Percentiles rank a stretch among this genome's conserved stretches.
Evolutionary conservation across 2,329 filamentous ascomycete genomes (phyloP).

Genomic region (Aureobasidium melanogenum): DNA sequence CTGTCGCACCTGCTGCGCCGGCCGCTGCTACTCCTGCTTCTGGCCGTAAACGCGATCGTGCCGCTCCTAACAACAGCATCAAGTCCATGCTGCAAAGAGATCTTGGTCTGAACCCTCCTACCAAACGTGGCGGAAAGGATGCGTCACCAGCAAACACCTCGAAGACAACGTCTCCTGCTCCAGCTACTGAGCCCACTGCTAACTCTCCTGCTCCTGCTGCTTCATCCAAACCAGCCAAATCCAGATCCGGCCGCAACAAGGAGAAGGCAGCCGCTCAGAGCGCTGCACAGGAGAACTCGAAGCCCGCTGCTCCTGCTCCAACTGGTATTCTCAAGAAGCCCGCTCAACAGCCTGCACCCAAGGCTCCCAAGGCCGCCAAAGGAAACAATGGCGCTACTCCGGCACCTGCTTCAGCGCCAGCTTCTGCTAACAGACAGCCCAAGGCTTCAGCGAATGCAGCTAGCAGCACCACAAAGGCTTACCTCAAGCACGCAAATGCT

Average conservation of each 20-base stretch:
- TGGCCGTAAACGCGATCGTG: slow-evolving; percentile 46
- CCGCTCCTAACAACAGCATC: slow-evolving; percentile 36
- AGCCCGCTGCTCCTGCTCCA: slow-evolving; percentile 16
- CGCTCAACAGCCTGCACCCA: slow-evolving; percentile 12
- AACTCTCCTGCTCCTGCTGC: not conserved
- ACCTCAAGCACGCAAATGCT: slow-evolving; percentile 56
- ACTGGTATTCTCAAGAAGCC: slow-evolving; percentile 34
- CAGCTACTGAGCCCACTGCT: slow-evolving; percentile 2
- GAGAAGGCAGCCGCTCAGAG: slow-evolving; percentile 10
- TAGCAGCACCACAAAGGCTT: slow-evolving; percentile 41
- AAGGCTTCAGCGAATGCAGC: slow-evolving; percentile 12
- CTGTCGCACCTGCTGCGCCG: slow-evolving; percentile 21
- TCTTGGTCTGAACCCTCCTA: slow-evolving; percentile 44
- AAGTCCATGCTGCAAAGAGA: slow-evolving; percentile 53
- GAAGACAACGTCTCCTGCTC: not conserved
- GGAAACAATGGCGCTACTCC: slow-evolving; percentile 11
- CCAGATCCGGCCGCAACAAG: slow-evolving; percentile 6
- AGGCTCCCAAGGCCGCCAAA: slow-evolving; percentile 10
- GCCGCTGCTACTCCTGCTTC: slow-evolving; percentile 19
- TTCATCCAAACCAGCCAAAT: slow-evolving; percentile 3
- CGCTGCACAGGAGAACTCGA: slow-evolving; percentile 3
- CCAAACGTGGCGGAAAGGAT: slow-evolving; percentile 25
- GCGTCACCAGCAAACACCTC: slow-evolving; percentile 14
- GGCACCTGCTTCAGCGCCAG: slow-evolving; percentile 12
- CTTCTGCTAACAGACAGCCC: not conserved